A percentile compares a stretch with the other conserved stretches of the same genome.
phyloP scores from a whole-genome alignment of 129 eudicot species.

The Ambrosia artemisiifolia region DNA sequence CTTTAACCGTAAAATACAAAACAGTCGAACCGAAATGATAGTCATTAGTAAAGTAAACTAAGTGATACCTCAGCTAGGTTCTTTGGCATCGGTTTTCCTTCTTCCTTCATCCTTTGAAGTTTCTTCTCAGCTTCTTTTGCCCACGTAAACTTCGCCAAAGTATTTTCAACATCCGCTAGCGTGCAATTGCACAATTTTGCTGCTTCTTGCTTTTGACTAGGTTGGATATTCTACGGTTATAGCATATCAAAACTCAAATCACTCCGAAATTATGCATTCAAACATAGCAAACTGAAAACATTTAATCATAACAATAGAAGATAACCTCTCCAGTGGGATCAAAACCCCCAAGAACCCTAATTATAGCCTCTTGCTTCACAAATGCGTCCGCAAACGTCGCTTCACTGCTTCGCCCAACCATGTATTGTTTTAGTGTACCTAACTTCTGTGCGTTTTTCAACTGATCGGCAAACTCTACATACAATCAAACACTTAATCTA shows the following conservation, averaged over 20 bases:
- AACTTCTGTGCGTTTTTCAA: constrained; percentile 65
- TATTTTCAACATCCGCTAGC: constrained; percentile 69
- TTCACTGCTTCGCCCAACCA: constrained; percentile 82
- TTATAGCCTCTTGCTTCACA: constrained; percentile 76
- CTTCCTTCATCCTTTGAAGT: constrained; percentile 67
- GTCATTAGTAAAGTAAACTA: not conserved
- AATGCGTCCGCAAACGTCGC: constrained; percentile 83
- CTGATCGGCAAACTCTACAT: constrained; percentile 80
- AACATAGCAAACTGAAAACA: not conserved
- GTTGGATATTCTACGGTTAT: constrained; percentile 58
- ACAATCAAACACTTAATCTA: constrained; percentile 20
- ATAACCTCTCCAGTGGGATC: constrained; percentile 84
- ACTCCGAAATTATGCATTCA: not conserved
- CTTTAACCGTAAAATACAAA: not conserved
- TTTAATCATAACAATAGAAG: not conserved
- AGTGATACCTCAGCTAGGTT: constrained; percentile 73
- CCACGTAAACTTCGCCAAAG: constrained; percentile 82
- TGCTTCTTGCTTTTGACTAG: constrained; percentile 78
- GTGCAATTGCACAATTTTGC: constrained; percentile 84
- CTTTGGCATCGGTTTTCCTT: constrained; percentile 95
- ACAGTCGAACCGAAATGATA: not conserved
- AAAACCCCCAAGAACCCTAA: constrained; percentile 67
- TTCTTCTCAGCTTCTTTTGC: constrained; percentile 87
- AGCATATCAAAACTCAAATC: constrained; percentile 10
- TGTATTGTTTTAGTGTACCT: constrained; percentile 65